These are phyloP conservation scores for Radiomyces spectabilis DNA, from an alignment of 192 early-diverging fungal species.

Conservation along the genomic window DNA sequence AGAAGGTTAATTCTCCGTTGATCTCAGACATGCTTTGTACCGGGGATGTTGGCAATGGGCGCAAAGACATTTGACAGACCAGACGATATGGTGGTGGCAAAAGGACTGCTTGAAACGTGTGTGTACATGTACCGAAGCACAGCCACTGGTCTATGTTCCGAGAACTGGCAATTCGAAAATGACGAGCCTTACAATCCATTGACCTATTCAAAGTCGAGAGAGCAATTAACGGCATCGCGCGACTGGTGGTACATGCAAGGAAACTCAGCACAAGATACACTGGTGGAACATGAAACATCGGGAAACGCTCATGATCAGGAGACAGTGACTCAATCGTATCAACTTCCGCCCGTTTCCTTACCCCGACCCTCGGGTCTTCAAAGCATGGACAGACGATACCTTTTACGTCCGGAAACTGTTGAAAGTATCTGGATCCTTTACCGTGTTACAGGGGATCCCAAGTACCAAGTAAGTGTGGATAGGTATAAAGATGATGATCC, in stretches of 20 bases:
- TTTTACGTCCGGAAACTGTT: slow-evolving; percentile 45
- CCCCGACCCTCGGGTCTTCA: too few species aligned
- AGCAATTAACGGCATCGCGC: background rate
- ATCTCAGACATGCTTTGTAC: slow-evolving; percentile 43
- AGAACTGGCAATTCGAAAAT: slow-evolving; percentile 24
- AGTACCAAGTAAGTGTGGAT: slow-evolving; percentile 37
- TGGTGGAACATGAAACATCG: too few species aligned
- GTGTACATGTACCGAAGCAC: slow-evolving; percentile 34
- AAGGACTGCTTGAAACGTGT: slow-evolving; percentile 36
- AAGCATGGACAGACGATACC: background rate
- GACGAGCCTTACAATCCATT: background rate
- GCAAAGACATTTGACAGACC: slow-evolving; percentile 37
- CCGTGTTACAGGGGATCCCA: slow-evolving; percentile 60
- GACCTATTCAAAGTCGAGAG: background rate
- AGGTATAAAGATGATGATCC: background rate
- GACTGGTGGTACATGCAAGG: too few species aligned
- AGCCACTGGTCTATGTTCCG: slow-evolving; percentile 39
- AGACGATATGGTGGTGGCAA: slow-evolving; percentile 37
- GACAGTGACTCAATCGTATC: too few species aligned
- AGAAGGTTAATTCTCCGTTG: background rate
- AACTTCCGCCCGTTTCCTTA: too few species aligned
- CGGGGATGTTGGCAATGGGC: slow-evolving; percentile 48
- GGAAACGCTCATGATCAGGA: too few species aligned
- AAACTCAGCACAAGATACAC: too few species aligned
- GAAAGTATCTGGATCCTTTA: slow-evolving; percentile 70